phyloP scores from a whole-genome alignment of 495 filamentous ascomycete species.

The Saxophila tyrrhenica region DNA sequence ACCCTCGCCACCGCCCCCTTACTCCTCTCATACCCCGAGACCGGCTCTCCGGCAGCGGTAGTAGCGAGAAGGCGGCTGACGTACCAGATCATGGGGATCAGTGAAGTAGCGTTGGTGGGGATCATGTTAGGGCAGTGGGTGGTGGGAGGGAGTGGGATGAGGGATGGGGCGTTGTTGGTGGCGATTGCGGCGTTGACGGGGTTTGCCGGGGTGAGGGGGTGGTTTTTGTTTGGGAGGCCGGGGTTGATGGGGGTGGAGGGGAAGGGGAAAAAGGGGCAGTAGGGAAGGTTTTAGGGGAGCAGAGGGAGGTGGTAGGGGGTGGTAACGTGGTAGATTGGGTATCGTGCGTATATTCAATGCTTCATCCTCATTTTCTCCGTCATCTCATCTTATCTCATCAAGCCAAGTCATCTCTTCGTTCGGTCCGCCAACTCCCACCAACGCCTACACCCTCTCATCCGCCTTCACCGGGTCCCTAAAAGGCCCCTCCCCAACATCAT shows the following conservation, averaged over 20 bases:
- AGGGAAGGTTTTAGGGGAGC: no score
- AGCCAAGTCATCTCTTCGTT: no score
- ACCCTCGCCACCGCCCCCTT: constrained; percentile 14
- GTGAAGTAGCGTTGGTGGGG: constrained; percentile 12
- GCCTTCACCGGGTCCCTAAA: constrained; percentile 23
- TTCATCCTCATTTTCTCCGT: no score
- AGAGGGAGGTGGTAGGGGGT: no score
- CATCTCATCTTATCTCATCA: no score
- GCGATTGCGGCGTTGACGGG: constrained; percentile 3
- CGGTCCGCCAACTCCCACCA: no score
- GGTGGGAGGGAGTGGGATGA: constrained; percentile 12
- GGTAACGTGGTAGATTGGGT: no score
- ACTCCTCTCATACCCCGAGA: constrained; percentile 14
- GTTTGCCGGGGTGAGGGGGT: constrained; percentile 1
- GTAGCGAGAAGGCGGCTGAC: constrained; percentile 10
- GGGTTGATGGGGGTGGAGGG: constrained; percentile 4
- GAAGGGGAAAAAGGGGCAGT: constrained; percentile 5
- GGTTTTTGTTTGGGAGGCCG: constrained; percentile 7
- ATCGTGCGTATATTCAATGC: neutral
- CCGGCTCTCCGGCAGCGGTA: constrained; percentile 5
- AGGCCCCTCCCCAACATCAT: constrained; percentile 4
- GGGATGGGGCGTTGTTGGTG: constrained; percentile 1
- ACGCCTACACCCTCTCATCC: constrained; percentile 25
- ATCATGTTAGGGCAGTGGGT: constrained; percentile 6
- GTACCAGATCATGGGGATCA: constrained; percentile 11